These are phyloP conservation scores for Brassica carinata DNA, from an alignment of 345 rosid species.

Conservation along the genomic window DNA sequence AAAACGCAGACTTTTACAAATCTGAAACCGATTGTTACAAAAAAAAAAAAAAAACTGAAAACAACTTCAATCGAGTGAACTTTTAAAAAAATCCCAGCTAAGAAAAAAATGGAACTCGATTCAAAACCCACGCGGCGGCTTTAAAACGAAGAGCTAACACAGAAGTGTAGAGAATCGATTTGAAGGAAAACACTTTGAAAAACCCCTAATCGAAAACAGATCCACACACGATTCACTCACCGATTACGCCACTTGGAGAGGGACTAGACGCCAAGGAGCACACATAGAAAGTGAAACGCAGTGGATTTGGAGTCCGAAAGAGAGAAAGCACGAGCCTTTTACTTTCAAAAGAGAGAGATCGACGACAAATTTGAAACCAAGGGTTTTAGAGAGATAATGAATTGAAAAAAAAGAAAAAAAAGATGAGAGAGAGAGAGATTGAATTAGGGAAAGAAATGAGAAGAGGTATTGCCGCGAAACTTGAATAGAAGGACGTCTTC, in stretches of 20 bases:
- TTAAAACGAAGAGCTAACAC: neutral
- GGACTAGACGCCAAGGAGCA: conserved; percentile 7
- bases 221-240: conserved; percentile 40
- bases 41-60: neutral
- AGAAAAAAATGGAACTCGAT: neutral
- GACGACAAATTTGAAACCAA: conserved; percentile 29
- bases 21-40: conserved; percentile 12
- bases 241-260: conserved; percentile 25
- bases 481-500: conserved; percentile 56
- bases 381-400: conserved; percentile 24
- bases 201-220: conserved; percentile 56
- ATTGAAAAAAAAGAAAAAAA: neutral
- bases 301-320: neutral
- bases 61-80: conserved; percentile 17
- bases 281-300: conserved; percentile 15
- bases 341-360: conserved; percentile 30
- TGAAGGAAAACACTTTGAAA: conserved; percentile 7
- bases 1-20: conserved; percentile 23
- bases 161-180: neutral
- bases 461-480: conserved; percentile 81
- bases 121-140: neutral
- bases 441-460: conserved; percentile 17
- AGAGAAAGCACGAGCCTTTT: conserved; percentile 29
- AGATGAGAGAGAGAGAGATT: conserved; percentile 13
- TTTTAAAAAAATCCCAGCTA: conserved; percentile 19